phyloP scores from a whole-genome alignment of 306 rosid genomes.

The Morella rubra region DNA sequence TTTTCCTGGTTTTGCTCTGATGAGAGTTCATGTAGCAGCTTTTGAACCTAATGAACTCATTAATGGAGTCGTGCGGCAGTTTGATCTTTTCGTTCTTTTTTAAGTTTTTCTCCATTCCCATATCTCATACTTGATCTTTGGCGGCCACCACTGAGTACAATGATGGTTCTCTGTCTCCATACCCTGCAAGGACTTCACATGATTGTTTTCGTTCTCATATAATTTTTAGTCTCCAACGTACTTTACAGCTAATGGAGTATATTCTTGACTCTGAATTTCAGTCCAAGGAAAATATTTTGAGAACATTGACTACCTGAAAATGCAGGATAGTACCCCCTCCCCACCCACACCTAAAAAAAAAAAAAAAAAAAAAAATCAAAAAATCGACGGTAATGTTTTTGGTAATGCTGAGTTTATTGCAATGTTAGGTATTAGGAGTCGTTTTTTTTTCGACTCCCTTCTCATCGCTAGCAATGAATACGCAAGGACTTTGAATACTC shows the following conservation, averaged over 20 bases:
- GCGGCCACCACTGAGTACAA: no score
- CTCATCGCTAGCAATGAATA: no score
- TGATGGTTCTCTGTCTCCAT: background rate
- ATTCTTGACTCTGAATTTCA: background rate
- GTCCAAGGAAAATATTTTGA: background rate
- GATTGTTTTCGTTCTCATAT: background rate
- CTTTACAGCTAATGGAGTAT: background rate
- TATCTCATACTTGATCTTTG: background rate
- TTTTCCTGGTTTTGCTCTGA: conserved; percentile 22
- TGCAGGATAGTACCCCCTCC: background rate
- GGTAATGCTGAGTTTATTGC: background rate
- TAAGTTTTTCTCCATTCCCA: background rate
- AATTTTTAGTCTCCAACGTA: background rate
- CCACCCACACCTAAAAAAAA: no score
- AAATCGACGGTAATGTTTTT: no score
- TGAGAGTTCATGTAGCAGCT: conserved; percentile 21
- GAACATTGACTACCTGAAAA: background rate
- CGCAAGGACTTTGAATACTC: no score
- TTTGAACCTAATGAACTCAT: conserved; percentile 30
- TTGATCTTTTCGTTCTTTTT: background rate
- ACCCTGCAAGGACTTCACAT: background rate
- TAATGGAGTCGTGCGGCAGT: conserved; percentile 4
- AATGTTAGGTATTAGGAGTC: background rate
- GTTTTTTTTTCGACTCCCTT: background rate
- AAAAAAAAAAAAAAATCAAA: no score